Evolutionary conservation across 371 early-diverging fungal genomes (phyloP).

Genomic region (Phascolomyces articulosus): DNA sequence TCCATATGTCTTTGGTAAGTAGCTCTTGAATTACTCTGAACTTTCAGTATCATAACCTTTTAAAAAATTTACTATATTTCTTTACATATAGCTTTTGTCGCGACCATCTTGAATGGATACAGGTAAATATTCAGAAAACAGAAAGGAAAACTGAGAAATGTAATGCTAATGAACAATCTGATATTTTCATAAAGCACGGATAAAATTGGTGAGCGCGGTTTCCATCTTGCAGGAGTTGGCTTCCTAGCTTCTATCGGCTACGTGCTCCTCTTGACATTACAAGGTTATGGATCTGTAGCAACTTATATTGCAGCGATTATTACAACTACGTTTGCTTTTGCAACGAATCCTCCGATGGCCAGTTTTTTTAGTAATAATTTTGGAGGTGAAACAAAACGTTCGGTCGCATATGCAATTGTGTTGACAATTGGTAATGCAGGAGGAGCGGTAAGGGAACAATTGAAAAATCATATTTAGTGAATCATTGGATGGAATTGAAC

Average conservation of each 20-base stretch:
- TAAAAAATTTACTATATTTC: background rate
- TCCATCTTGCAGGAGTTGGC: conserved; percentile 62
- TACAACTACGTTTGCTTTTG: conserved; percentile 55
- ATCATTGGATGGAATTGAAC: conserved; percentile 20
- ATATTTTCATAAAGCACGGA: background rate
- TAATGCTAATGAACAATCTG: no score
- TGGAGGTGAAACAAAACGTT: conserved; percentile 67
- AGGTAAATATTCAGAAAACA: background rate
- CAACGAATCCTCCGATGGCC: conserved; percentile 6
- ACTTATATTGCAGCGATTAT: conserved; percentile 55
- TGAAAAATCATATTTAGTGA: background rate
- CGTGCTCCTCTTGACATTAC: conserved; percentile 52
- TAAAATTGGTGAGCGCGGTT: conserved; percentile 37
- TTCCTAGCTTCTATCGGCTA: conserved; percentile 64
- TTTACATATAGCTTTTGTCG: background rate
- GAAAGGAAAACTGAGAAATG: no score
- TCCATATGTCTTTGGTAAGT: conserved; percentile 13
- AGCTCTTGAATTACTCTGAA: no score
- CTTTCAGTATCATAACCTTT: no score
- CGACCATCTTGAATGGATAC: background rate
- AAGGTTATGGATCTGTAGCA: conserved; percentile 12
- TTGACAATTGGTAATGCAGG: conserved; percentile 24
- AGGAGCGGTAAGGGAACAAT: background rate
- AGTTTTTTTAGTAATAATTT: conserved; percentile 48
- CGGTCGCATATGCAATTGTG: conserved; percentile 53